Conservation (phyloP, 176 grass and related monocot species). For the Hordeum marinum region DNA sequence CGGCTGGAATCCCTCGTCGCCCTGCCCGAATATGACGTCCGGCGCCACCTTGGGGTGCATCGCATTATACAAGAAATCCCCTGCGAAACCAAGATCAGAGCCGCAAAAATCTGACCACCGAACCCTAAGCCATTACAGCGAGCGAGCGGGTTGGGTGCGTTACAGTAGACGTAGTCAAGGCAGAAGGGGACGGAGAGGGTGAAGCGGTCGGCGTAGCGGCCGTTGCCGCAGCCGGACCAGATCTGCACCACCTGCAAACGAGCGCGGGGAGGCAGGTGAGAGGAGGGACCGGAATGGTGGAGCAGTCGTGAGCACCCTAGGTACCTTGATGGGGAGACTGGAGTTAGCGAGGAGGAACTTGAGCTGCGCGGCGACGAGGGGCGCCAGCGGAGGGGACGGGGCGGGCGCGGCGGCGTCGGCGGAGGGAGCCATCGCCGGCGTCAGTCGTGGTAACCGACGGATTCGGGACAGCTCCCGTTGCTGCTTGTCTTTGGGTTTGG, state of each 20-base stretch:
- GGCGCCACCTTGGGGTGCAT: constrained; percentile 58
- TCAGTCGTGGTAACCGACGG: constrained; percentile 7
- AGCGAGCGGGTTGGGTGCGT: not conserved
- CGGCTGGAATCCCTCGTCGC: constrained; percentile 70
- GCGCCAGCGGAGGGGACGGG: constrained; percentile 32
- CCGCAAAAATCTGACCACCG: not conserved
- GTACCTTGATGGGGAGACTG: constrained; percentile 69
- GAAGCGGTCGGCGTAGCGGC: constrained; percentile 70
- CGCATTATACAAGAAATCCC: constrained; percentile 92
- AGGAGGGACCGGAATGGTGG: not conserved
- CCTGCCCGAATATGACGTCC: constrained; percentile 69
- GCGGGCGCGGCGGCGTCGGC: constrained; percentile 11
- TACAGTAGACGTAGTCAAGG: constrained; percentile 95
- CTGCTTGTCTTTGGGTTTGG: not conserved
- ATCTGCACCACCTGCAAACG: constrained; percentile 56
- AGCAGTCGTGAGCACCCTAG: not conserved
- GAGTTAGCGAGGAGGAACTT: constrained; percentile 63
- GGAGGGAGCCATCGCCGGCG: constrained; percentile 40
- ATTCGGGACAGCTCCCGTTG: not conserved
- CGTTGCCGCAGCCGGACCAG: constrained; percentile 74
- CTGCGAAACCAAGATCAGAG: constrained; percentile 44
- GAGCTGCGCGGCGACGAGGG: constrained; percentile 78
- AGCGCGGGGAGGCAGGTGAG: not conserved
- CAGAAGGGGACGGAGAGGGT: constrained; percentile 85
- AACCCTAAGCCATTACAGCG: constrained; percentile 20